These are phyloP conservation scores for Plenodomus tracheiphilus DNA, from an alignment of 2,329 filamentous ascomycete species.

Conservation along the genomic window DNA sequence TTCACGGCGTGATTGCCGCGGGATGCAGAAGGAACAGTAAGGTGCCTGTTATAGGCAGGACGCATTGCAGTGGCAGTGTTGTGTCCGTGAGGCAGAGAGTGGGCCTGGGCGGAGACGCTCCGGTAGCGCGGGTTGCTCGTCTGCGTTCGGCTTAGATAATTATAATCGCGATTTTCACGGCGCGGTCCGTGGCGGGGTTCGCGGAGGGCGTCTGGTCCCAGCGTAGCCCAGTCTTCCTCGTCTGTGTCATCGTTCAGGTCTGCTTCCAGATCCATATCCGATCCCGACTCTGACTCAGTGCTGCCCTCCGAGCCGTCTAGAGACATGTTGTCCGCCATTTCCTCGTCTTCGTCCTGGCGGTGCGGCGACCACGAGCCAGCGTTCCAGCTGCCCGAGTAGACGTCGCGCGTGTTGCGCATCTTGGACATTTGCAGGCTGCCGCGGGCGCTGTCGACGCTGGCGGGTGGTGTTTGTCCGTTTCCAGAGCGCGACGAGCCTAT, in stretches of 20 bases:
- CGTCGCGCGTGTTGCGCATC: conserved; percentile 37
- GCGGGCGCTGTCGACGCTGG: conserved; percentile 48
- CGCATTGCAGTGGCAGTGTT: conserved; percentile 17
- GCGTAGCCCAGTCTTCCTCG: conserved; percentile 92
- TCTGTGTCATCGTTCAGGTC: conserved; percentile 84
- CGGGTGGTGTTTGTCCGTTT: conserved; percentile 52
- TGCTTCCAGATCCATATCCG: conserved; percentile 69
- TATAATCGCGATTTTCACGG: conserved; percentile 43
- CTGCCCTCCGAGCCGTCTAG: conserved; percentile 68
- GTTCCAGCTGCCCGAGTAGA: conserved; percentile 62
- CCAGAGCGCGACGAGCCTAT: conserved; percentile 42
- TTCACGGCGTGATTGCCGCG: conserved; percentile 33
- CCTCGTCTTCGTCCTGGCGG: conserved; percentile 45
- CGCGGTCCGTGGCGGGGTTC: conserved; percentile 50
- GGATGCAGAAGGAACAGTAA: conserved; percentile 38
- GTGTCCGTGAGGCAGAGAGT: conserved; percentile 29
- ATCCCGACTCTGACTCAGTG: conserved; percentile 72
- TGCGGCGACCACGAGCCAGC: conserved; percentile 75
- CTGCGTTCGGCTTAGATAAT: conserved; percentile 43
- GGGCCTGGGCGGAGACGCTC: conserved; percentile 30
- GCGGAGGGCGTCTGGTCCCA: conserved; percentile 83
- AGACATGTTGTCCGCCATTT: conserved; percentile 89
- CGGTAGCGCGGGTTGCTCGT: conserved; percentile 33
- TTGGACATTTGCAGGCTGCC: conserved; percentile 54
- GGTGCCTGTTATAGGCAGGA: conserved; percentile 29